These are phyloP conservation scores for Globisporangium cylindrosporum DNA, from an alignment of 352 stramenopile genomes.

Conservation along the genomic window DNA sequence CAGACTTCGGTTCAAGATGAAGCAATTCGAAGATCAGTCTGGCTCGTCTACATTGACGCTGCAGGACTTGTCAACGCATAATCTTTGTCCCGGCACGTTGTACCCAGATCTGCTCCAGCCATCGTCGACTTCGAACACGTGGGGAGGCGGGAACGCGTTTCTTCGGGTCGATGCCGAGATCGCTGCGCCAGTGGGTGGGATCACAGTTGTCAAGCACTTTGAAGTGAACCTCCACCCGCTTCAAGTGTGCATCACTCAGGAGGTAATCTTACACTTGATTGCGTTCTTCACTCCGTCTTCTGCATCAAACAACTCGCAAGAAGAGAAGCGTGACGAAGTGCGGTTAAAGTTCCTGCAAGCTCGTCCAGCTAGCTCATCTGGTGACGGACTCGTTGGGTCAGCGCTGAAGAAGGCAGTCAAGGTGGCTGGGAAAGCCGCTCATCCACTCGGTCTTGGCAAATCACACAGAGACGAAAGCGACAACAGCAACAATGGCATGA, in stretches of 20 bases:
- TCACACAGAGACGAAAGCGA: slow-evolving; percentile 22
- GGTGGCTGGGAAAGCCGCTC: slow-evolving; percentile 58
- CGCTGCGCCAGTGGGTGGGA: slow-evolving; percentile 47
- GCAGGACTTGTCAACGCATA: slow-evolving; percentile 53
- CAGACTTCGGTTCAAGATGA: slow-evolving; percentile 54
- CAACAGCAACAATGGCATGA: not conserved
- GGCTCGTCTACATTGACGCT: slow-evolving; percentile 60
- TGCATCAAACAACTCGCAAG: slow-evolving; percentile 29
- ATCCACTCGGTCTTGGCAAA: slow-evolving; percentile 44
- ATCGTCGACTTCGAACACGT: slow-evolving; percentile 36
- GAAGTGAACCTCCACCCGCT: slow-evolving; percentile 84
- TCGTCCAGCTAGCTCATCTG: slow-evolving; percentile 18
- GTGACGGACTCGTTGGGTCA: slow-evolving; percentile 41
- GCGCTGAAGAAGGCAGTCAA: slow-evolving; percentile 59
- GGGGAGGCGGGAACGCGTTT: slow-evolving; percentile 66
- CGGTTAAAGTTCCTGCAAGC: slow-evolving; percentile 60
- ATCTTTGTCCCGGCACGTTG: slow-evolving; percentile 63
- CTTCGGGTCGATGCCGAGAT: slow-evolving; percentile 75
- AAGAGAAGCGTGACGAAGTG: slow-evolving; percentile 56
- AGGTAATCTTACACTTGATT: slow-evolving; percentile 70
- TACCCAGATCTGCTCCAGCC: slow-evolving; percentile 68
- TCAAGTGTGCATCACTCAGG: slow-evolving; percentile 81
- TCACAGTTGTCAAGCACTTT: slow-evolving; percentile 77
- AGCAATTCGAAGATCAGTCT: slow-evolving; percentile 71
- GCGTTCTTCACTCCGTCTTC: slow-evolving; percentile 44